Base-by-base conservation (phyloP, 208 protist species). In the Strigomonas oncopelti region DNA sequence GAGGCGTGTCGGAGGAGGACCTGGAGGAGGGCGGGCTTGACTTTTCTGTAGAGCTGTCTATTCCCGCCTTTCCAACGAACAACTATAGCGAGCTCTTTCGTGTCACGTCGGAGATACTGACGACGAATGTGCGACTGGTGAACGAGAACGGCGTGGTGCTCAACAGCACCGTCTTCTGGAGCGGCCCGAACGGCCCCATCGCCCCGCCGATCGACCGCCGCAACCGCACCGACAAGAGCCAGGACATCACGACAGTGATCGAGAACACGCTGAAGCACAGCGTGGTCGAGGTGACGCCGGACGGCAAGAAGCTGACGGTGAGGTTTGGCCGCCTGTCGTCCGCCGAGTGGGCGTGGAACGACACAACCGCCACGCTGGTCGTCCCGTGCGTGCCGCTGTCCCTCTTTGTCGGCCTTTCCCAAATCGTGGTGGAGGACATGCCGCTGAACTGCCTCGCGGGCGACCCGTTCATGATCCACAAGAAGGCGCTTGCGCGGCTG, bases 351-450 rank as follows among this genome's bases (percentile, higher is more conserved):
- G 51, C 78, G 67, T 73, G 74, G 51, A 36, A 65, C 1, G 67
- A 72, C 48, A 62, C 72, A 20, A 36, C 45, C 57, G 73, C 75
- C 5, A 59, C 83, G 55, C 69, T 91, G 32, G 61, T 91, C 52
- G 75, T 91, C 28, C 85, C 85, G 14, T 85, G 80, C 57, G 46
- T 91, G 46, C 81, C 85, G 13, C 78, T 83, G 38, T 76, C 69
- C 27, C 52, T 87, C 54, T 83, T 86, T 42, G 75, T 76, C 64
- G 54, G 71, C 14, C 32, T 74, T 16, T 67, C 56, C 34, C 54
- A 63, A 14, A 38, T 75, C 2, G 75, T 61, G 27, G 58, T 77
- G 32, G 63, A 78, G 48, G 74, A 85, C 48, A 31, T 83, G 57
- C 74, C 72, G 27, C 72, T 75, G 54, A 85, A 83, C 70, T 87